Percentiles rank a stretch among this genome's conserved stretches.
Evolutionary conservation across 169 alveolate species (phyloP).

Genomic region (Plasmodium billcollinsi): DNA sequence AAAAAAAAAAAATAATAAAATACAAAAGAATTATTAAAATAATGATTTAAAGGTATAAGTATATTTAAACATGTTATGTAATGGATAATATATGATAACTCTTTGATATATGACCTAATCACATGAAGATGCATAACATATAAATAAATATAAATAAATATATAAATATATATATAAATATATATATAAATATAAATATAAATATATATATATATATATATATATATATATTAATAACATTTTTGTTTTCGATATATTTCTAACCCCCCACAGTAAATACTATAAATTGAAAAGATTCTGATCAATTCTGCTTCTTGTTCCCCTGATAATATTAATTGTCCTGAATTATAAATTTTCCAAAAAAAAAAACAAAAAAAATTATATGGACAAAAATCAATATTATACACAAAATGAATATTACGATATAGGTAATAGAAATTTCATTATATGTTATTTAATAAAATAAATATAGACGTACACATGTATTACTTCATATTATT

Average conservation of each 20-base stretch:
- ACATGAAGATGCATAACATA: too few relatives aligned
- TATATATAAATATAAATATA: constrained; percentile 6
- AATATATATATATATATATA: background rate
- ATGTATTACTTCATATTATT: too few relatives aligned
- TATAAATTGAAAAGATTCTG: constrained; percentile 48
- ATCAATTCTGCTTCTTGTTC: constrained; percentile 61
- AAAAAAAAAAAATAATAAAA: background rate
- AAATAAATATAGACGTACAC: background rate
- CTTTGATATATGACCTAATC: too few relatives aligned
- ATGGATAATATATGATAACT: too few relatives aligned
- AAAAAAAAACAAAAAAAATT: constrained; percentile 9
- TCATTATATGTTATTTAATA: too few relatives aligned
- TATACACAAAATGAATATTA: background rate
- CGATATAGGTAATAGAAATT: background rate
- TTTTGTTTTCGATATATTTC: background rate
- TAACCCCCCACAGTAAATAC: constrained; percentile 68
- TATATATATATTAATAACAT: constrained; percentile 3
- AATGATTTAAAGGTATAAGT: background rate
- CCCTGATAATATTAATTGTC: constrained; percentile 40
- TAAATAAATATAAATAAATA: too few relatives aligned
- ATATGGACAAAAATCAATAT: background rate
- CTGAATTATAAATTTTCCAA: constrained; percentile 5
- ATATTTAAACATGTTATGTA: too few relatives aligned
- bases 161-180: background rate
- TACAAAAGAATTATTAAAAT: background rate